Evolutionary conservation across 1,284 basidiomycete species (phyloP).

Genomic region (Rugosomyces carneus): DNA sequence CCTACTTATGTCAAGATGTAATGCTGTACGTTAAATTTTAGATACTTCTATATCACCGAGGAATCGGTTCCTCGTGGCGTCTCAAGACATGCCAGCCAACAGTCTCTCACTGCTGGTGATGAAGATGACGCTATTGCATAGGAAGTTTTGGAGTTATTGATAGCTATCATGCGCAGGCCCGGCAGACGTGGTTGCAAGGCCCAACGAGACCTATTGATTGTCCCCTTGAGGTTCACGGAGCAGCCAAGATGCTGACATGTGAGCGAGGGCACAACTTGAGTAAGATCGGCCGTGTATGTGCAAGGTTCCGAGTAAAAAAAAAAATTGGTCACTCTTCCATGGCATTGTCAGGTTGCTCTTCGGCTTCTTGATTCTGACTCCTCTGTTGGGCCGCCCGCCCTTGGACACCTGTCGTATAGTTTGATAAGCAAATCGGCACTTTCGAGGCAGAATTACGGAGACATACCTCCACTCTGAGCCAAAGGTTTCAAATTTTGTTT

Average conservation of each 20-base stretch:
- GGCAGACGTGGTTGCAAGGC: conserved; percentile 3
- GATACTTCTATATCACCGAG: conserved; percentile 10
- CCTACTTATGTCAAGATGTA: not conserved
- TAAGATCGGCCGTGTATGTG: conserved; percentile 4
- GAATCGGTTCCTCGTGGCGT: conserved; percentile 1
- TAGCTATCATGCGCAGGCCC: conserved; percentile 3
- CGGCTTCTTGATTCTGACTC: conserved; percentile 24
- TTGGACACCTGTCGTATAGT: conserved; percentile 44
- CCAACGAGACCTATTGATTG: conserved; percentile 4
- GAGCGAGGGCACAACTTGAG: conserved; percentile 13
- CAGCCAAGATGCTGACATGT: conserved; percentile 8
- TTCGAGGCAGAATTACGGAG: conserved; percentile 11
- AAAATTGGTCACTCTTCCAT: conserved; percentile 55
- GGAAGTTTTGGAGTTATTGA: not conserved
- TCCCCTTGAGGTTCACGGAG: conserved; percentile 5
- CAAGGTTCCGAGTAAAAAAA: conserved; percentile 4
- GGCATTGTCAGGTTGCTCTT: conserved; percentile 36
- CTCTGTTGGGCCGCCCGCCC: conserved; percentile 33
- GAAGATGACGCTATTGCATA: conserved; percentile 2
- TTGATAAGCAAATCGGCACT: conserved; percentile 10
- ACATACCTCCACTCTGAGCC: conserved; percentile 60
- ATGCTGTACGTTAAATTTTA: conserved; percentile 1
- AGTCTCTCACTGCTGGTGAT: not conserved
- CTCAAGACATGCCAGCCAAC: not conserved
- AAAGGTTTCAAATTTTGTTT: conserved; percentile 67